Evolutionary conservation across 352 stramenopile genomes (phyloP), one percentile per base, ranked within the genome.

Genomic region (Globisporangium sylvaticum): DNA sequence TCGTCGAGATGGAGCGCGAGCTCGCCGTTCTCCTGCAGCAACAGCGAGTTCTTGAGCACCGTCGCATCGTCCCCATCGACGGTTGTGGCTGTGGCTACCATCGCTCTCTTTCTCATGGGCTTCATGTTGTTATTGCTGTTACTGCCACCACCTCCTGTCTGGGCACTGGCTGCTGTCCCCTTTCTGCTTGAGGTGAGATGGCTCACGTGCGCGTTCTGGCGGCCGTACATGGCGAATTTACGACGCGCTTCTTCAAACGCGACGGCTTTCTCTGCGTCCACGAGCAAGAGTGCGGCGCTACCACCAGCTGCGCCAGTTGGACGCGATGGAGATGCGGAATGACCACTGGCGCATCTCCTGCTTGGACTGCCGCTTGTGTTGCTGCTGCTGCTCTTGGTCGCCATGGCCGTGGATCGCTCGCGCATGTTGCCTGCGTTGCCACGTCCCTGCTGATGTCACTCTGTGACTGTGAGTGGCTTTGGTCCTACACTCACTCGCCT

Each of bases 1-100:
- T 90, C 78, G 64, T 88, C 81, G 62, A 91, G 37, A 18, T 76
- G 77, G 10, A 75, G 65, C 50, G 74, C 70, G 3, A 91, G 72
- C 48, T 72, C 62, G 62, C 83, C 82, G 62, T 90, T 81, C 58
- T 86, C 76, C 69, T 91, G 80, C 18, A 92, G 72, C n/a, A 81
- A 31, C 62, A 88, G 55, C n/a, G 80, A 80, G 31, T 75, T 84
- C 69, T 80, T 75, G 58, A 92, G 65, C 24, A 54, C 52, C 6
- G 54, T 67, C 56, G 1, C 18, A 20, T 64, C 3, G 68, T 64
- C 46, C 9, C 58, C 18, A 8, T 3, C 44, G 2, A 59, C 59
- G 9, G 2, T 31, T 1, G 58, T n/a, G 15, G 71, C 27, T 3
- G 37, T 25, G 32, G 24, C 58, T n/a, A 66, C 3, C 25, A 31